phyloP scores from a whole-genome alignment of 345 rosid genomes.

The Citrus cavaleriei region DNA sequence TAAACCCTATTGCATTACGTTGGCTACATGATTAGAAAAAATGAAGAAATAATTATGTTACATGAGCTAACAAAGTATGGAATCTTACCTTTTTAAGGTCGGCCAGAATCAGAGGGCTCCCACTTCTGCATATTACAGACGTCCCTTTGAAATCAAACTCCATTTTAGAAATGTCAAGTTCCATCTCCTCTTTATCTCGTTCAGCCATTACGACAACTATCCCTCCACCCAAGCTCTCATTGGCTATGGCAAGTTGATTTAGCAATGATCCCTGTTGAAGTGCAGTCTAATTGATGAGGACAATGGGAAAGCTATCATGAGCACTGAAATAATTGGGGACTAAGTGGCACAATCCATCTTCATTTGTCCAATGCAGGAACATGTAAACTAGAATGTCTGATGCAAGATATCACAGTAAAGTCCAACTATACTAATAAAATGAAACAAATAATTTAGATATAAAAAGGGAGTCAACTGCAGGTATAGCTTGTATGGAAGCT shows the following conservation, averaged over 20 bases:
- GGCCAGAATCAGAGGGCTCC: slow-evolving; percentile 67
- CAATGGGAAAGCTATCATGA: neutral
- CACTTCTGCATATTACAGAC: slow-evolving; percentile 69
- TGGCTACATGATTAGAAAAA: neutral
- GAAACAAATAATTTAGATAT: neutral
- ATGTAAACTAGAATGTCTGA: neutral
- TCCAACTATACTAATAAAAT: neutral
- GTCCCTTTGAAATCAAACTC: slow-evolving; percentile 74
- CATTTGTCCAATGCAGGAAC: neutral
- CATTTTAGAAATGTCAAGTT: slow-evolving; percentile 73
- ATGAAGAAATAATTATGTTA: neutral
- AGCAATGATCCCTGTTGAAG: slow-evolving; percentile 56
- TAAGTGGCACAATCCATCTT: neutral
- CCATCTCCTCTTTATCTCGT: slow-evolving; percentile 81
- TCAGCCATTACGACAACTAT: slow-evolving; percentile 78
- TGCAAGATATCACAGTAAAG: neutral
- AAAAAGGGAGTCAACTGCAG: neutral
- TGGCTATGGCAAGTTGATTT: slow-evolving; percentile 66
- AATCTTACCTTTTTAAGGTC: slow-evolving; percentile 59
- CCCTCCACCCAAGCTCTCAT: slow-evolving; percentile 78
- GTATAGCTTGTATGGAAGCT: neutral
- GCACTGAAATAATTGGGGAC: neutral
- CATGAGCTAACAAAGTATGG: neutral
- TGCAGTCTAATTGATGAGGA: slow-evolving; percentile 9
- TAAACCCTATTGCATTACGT: neutral